Base-by-base conservation (phyloP, 805 yeast species). In the Nakazawaea ambrosiae region DNA sequence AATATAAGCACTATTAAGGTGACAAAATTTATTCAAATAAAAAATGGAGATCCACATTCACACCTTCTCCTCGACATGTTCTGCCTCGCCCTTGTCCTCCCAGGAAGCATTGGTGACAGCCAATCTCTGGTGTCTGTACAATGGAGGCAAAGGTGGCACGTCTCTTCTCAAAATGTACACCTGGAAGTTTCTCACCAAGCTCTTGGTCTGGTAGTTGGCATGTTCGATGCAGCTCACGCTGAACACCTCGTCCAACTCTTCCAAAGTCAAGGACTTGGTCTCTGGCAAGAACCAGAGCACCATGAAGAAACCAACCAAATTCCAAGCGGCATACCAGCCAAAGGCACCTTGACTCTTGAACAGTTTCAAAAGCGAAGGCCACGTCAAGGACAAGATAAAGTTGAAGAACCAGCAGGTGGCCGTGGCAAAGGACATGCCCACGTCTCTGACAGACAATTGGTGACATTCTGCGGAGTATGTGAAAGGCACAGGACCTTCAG, bases 401-500 rank as follows among this genome's bases (percentile, higher is more conserved):
- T 79, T 79, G 67, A 79, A 79, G 58, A 79, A 78, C 85, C 85
- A 79, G 54, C 81, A 66, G 15, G 81, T 75, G 16, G 84, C 80
- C 22, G 89, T 78, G 20, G 89, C 90, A 45, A 78, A 65, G 2
- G 88, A 78, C 78, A 86, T 81, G 37, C 90, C 89, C 37, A 83
- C 61, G 47, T 85, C 88, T 60, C 94, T 75, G 44, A 83, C 74
- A 51, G 81, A 81, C 50, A 84, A 65, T 43, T 90, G 86, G 63
- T 81, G 74, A 49, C 81, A 83, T 58, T 86, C 95, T 8, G 95
- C 94, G 18, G 88, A 79, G 53, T 86, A 83, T 2, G 92, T 81
- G 63, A 86, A 86, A 3, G 95, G 94, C 31, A 86, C 92, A 11
- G 92, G 94, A 31, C 95, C 95, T 56, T 82, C 86, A 39, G 94